Percentiles rank a stretch among this genome's conserved stretches.
Evolutionary conservation across 768 basidiomycete genomes (phyloP).

Genomic region (Boletus eberwhitei): DNA sequence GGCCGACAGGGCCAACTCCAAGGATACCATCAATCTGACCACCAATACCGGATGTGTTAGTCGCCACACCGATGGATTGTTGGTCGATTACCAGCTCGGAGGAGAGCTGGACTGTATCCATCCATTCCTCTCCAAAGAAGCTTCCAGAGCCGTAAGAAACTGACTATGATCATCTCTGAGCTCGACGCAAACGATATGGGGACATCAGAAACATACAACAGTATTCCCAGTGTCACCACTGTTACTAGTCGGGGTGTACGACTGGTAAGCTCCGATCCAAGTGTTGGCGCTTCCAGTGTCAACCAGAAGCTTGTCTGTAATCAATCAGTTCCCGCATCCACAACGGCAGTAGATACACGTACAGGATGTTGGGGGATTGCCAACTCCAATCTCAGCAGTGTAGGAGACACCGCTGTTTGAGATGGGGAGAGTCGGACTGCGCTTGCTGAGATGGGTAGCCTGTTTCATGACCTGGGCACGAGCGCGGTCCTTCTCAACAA

Average conservation of each 20-base stretch:
- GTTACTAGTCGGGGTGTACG: conserved; percentile 10
- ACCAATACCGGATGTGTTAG: conserved; percentile 24
- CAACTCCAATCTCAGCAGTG: conserved; percentile 27
- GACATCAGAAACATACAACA: conserved; percentile 10
- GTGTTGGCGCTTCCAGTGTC: conserved; percentile 34
- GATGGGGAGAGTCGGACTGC: conserved; percentile 1
- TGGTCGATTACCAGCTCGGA: not conserved
- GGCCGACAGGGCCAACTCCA: conserved; percentile 33
- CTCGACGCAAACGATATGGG: not conserved
- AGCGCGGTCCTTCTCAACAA: conserved; percentile 20
- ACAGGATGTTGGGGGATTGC: conserved; percentile 27
- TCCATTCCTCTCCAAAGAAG: conserved; percentile 12
- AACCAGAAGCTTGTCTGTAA: conserved; percentile 26
- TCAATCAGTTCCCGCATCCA: not conserved
- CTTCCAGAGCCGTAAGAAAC: conserved; percentile 1
- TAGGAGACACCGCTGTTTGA: conserved; percentile 26
- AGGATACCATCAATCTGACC: conserved; percentile 37
- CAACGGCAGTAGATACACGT: not conserved
- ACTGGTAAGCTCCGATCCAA: conserved; percentile 19
- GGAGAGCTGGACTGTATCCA: conserved; percentile 8
- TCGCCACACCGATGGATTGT: conserved; percentile 40
- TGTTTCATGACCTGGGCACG: conserved; percentile 15
- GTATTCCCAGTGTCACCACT: conserved; percentile 20
- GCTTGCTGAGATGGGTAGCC: not conserved
- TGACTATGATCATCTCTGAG: not conserved